Evolutionary conservation across 306 rosid genomes (phyloP).

Genomic region (Trichosanthes truncata): DNA sequence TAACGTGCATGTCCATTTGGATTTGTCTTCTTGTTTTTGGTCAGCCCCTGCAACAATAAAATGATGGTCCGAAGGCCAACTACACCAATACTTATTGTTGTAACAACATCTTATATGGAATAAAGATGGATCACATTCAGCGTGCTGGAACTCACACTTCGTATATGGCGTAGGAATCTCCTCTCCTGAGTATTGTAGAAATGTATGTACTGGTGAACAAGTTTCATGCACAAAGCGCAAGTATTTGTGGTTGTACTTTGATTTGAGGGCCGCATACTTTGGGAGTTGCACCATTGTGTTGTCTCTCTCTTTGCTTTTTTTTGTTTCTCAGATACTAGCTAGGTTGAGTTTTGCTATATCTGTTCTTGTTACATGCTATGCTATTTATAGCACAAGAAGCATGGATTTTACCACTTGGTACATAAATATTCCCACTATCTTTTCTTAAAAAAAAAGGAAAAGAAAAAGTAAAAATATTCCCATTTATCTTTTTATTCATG

Average conservation of each 20-base stretch:
- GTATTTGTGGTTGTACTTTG: background rate
- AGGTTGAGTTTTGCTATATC: too few relatives aligned
- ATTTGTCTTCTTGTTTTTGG: background rate
- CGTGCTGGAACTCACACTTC: constrained; percentile 1
- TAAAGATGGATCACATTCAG: background rate
- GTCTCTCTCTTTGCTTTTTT: too few relatives aligned
- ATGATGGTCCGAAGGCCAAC: background rate
- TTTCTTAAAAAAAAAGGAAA: background rate
- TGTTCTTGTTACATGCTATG: background rate
- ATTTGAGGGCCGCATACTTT: background rate
- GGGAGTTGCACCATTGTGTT: too few relatives aligned
- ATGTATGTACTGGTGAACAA: background rate
- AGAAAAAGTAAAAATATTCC: background rate
- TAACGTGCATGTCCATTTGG: background rate
- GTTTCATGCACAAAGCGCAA: background rate
- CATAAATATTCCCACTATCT: background rate
- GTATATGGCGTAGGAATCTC: background rate
- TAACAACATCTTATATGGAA: background rate
- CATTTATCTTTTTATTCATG: background rate
- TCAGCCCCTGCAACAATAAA: background rate
- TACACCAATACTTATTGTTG: background rate
- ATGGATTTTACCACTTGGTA: background rate
- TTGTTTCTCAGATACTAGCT: too few relatives aligned
- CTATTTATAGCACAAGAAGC: background rate
- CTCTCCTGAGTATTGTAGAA: background rate